Conservation (phyloP, 2,329 filamentous ascomycete genomes). For the Trichophyton verrucosum region DNA sequence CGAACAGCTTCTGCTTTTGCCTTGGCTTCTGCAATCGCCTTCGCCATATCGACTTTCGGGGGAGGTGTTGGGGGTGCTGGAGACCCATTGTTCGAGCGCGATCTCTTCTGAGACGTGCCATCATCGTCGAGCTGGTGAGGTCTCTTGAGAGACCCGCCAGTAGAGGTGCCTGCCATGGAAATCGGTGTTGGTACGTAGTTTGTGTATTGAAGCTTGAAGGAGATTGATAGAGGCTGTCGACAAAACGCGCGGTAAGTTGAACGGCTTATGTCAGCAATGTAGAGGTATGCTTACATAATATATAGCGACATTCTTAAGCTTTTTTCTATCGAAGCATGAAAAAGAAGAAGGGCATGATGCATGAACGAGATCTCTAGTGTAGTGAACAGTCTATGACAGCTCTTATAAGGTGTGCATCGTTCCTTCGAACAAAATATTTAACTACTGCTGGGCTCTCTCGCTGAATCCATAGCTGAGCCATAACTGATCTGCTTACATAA, state of each 20-base stretch:
- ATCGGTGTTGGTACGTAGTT: slow-evolving; percentile 1
- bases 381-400: too few relatives aligned
- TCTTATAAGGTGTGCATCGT: too few relatives aligned
- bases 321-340: too few relatives aligned
- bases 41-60: slow-evolving; percentile 34
- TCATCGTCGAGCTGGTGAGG: slow-evolving; percentile 37
- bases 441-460: too few relatives aligned
- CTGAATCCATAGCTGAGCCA: neutral
- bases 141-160: slow-evolving; percentile 35
- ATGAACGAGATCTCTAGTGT: too few relatives aligned
- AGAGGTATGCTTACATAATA: neutral
- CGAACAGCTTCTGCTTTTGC: slow-evolving; percentile 39
- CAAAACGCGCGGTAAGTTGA: neutral
- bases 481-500: neutral
- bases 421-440: too few relatives aligned
- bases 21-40: slow-evolving; percentile 37
- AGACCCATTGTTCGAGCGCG: slow-evolving; percentile 40
- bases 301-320: neutral
- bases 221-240: neutral
- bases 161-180: slow-evolving; percentile 33
- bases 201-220: neutral
- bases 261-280: neutral
- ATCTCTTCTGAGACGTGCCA: slow-evolving; percentile 32
- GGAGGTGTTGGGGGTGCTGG: slow-evolving; percentile 30
- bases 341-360: too few relatives aligned